Percentiles rank a stretch among this genome's conserved stretches.
Conservation (phyloP, 2,329 filamentous ascomycete genomes). For the Tolypocladium endophyticum region DNA sequence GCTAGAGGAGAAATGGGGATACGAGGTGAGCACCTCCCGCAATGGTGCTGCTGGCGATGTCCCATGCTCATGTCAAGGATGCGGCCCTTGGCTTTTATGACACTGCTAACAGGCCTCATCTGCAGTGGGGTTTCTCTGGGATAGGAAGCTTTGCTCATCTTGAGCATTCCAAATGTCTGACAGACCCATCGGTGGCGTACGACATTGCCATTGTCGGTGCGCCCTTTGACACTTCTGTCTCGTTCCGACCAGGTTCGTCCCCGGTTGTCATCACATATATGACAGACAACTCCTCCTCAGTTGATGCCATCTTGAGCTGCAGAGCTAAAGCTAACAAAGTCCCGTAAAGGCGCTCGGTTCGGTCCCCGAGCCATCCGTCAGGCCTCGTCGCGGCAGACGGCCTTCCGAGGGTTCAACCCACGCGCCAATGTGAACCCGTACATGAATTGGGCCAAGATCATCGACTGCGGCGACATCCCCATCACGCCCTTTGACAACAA, state of each 20-base stretch:
- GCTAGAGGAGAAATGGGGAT: constrained; percentile 46
- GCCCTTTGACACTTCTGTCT: constrained; percentile 65
- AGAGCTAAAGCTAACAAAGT: neutral
- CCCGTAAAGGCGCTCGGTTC: constrained; percentile 56
- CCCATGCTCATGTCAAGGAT: neutral
- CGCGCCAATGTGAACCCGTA: constrained; percentile 79
- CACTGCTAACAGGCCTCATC: neutral
- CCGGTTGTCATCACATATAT: neutral
- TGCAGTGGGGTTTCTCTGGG: constrained; percentile 49
- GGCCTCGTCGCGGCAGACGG: constrained; percentile 70
- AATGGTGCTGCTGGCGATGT: neutral
- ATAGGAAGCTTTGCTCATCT: constrained; percentile 69
- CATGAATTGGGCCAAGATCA: constrained; percentile 65
- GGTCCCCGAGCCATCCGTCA: constrained; percentile 80
- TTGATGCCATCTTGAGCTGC: neutral
- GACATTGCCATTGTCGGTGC: constrained; percentile 65
- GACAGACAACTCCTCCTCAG: neutral
- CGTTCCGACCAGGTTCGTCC: constrained; percentile 50
- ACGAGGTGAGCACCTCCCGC: constrained; percentile 35
- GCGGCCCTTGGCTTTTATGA: neutral
- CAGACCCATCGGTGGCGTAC: constrained; percentile 50
- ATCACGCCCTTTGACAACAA: constrained; percentile 79
- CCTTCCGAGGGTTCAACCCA: constrained; percentile 69
- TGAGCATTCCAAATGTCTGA: constrained; percentile 57
- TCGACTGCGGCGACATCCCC: constrained; percentile 88